phyloP scores from a whole-genome alignment of 768 basidiomycete species.

The Mycena olivaceomarginata region DNA sequence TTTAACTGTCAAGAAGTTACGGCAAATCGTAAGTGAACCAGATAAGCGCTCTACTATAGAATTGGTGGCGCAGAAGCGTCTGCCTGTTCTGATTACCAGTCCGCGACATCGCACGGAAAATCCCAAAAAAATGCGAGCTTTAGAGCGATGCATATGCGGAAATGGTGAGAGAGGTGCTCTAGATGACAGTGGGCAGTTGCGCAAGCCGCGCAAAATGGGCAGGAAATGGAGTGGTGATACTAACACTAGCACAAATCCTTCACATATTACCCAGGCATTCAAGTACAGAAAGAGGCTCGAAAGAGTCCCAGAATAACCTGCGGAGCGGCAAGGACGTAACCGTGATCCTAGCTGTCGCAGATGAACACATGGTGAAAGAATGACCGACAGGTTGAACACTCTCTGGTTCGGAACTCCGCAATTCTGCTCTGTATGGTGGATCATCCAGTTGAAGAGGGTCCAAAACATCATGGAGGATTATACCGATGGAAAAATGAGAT shows the following conservation, averaged over 20 bases:
- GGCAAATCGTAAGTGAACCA: neutral
- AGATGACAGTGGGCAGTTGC: neutral
- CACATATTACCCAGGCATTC: neutral
- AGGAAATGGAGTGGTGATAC: too few relatives aligned
- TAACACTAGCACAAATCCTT: neutral
- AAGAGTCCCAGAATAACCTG: neutral
- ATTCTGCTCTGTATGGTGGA: too few relatives aligned
- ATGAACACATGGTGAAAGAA: neutral
- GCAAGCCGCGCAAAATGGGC: too few relatives aligned
- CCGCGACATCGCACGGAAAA: conserved; percentile 15
- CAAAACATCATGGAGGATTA: too few relatives aligned
- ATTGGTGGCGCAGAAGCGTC: neutral
- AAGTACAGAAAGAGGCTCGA: neutral
- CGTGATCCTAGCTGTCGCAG: conserved; percentile 28
- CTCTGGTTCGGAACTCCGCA: too few relatives aligned
- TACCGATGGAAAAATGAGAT: too few relatives aligned
- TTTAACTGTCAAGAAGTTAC: conserved; percentile 9
- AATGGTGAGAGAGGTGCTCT: neutral
- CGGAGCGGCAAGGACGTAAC: neutral
- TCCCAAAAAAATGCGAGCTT: neutral
- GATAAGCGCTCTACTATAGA: too few relatives aligned
- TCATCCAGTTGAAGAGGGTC: too few relatives aligned
- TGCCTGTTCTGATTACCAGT: neutral
- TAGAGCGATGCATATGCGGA: neutral
- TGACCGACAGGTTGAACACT: neutral